Base-by-base conservation (phyloP, 2,329 filamentous ascomycete species). In the Tolypocladium cylindrosporum region DNA sequence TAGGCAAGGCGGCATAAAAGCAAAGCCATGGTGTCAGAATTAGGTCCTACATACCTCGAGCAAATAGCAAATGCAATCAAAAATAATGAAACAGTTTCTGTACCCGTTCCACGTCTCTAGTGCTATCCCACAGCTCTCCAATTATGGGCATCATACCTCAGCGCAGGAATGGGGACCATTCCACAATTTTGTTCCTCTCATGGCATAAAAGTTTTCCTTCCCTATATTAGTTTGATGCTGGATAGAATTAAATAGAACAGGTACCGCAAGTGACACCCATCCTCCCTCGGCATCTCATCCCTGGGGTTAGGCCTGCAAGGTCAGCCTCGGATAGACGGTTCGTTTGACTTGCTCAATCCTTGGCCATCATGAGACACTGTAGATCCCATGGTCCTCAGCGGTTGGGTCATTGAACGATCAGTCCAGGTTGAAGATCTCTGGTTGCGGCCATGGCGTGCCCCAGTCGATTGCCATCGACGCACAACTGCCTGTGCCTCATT, bases 401-500 rank as follows among this genome's bases (percentile, higher is more conserved):
- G 27, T n/a, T 34, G 45, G 27, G 45, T 50, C 9, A 50, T 10
- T 4, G 27, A 34, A 19, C 45, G 45, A n/a, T n/a, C 16, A n/a
- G 45, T 31, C 45, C 27, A 50, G 10, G 45, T 50, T 31, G 57
- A 54, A 54, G 36, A 21, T 24, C 36, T 31, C 45, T 40, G 31
- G 16, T 55, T 50, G 40, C 55, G 27, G 16, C 43, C 8, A 50
- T 27, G 53, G 34, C 16, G n/a, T 56, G 51, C 53, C 50, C 55
- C 16, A 13, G 45, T 57, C 3, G 60, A 61, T 39, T 57, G 59
- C 57, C 61, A 60, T 19, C 57, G 43, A 11, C 53, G 52, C 7
- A 57, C 31, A 16, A 21, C 34, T 19, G 45, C 40, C 6, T 45
- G 45, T 19, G 39, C n/a, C n/a, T 59, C 41, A 11, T 37, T 55